phyloP scores from a whole-genome alignment of 2,329 filamentous ascomycete genomes.

The Verticillium zaregamsianum region DNA sequence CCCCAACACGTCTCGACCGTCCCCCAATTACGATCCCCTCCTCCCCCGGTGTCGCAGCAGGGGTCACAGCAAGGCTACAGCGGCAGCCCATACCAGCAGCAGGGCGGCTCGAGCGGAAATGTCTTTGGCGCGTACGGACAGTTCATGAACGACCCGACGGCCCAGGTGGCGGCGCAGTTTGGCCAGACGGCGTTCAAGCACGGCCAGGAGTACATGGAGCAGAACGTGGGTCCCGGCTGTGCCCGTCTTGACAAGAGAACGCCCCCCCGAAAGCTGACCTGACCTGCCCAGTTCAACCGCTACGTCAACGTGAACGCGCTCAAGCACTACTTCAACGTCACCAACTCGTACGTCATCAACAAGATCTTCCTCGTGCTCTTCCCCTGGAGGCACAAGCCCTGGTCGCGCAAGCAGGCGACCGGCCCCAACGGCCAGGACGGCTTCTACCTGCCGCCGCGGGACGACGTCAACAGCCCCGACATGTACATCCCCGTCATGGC shows the following conservation, averaged over 20 bases:
- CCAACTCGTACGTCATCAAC: constrained; percentile 91
- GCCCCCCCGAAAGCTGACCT: neutral
- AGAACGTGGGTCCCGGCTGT: constrained; percentile 63
- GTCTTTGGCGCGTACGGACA: constrained; percentile 74
- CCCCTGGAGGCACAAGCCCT: constrained; percentile 95
- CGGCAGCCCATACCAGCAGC: constrained; percentile 70
- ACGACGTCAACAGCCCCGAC: constrained; percentile 96
- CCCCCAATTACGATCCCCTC: constrained; percentile 91
- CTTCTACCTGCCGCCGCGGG: constrained; percentile 84
- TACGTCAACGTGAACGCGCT: constrained; percentile 90
- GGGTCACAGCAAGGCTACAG: constrained; percentile 54
- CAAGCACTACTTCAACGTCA: constrained; percentile 99
- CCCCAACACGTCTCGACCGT: constrained; percentile 98
- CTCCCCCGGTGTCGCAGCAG: constrained; percentile 68
- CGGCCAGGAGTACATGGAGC: constrained; percentile 90
- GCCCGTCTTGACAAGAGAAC: too few species aligned
- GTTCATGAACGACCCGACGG: constrained; percentile 93
- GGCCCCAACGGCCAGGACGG: constrained; percentile 66
- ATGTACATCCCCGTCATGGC: constrained; percentile 99
- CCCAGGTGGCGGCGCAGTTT: constrained; percentile 92
- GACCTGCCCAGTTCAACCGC: constrained; percentile 43
- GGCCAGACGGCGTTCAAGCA: constrained; percentile 88
- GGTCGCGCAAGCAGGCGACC: constrained; percentile 83
- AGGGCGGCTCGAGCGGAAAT: constrained; percentile 47
- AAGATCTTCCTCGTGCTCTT: constrained; percentile 94